Conservation (phyloP, 495 filamentous ascomycete genomes). For the Parathielavia appendiculata region DNA sequence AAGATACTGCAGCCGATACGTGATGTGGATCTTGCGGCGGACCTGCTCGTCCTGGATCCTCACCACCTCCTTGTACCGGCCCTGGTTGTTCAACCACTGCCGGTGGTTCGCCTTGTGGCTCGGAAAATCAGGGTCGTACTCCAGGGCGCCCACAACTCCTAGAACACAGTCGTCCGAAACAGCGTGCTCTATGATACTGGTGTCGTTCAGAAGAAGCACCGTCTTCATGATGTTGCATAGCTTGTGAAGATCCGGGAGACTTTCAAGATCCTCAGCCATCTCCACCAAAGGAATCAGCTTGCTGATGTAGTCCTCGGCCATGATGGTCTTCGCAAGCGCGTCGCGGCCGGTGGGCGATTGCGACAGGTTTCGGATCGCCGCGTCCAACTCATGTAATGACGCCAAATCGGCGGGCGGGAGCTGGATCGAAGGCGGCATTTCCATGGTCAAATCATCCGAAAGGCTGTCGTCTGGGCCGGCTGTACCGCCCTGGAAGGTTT, state of each 20-base stretch:
- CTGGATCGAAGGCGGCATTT: slow-evolving; percentile 59
- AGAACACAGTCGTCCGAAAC: slow-evolving; percentile 85
- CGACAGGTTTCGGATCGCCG: slow-evolving; percentile 69
- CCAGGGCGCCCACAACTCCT: slow-evolving; percentile 91
- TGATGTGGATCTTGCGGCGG: slow-evolving; percentile 87
- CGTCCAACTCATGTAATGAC: slow-evolving; percentile 76
- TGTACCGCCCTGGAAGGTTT: slow-evolving; percentile 44
- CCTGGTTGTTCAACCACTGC: slow-evolving; percentile 82
- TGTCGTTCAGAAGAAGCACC: slow-evolving; percentile 90
- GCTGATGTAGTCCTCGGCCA: slow-evolving; percentile 76
- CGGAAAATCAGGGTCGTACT: slow-evolving; percentile 99
- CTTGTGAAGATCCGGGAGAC: slow-evolving; percentile 74
- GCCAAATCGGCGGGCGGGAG: slow-evolving; percentile 74
- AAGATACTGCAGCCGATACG: slow-evolving; percentile 93
- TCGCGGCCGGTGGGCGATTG: slow-evolving; percentile 73
- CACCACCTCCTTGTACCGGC: slow-evolving; percentile 93
- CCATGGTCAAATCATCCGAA: slow-evolving; percentile 75
- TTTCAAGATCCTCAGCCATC: slow-evolving; percentile 86
- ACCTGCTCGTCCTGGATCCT: slow-evolving; percentile 76
- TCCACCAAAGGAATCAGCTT: slow-evolving; percentile 82
- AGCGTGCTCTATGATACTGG: slow-evolving; percentile 83
- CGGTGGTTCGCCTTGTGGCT: slow-evolving; percentile 97
- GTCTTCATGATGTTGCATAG: slow-evolving; percentile 98
- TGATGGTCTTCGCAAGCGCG: slow-evolving; percentile 80
- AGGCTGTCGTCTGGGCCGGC: slow-evolving; percentile 73